Conservation (phyloP, 2,329 filamentous ascomycete species). For the Escovopsis sp. region DNA sequence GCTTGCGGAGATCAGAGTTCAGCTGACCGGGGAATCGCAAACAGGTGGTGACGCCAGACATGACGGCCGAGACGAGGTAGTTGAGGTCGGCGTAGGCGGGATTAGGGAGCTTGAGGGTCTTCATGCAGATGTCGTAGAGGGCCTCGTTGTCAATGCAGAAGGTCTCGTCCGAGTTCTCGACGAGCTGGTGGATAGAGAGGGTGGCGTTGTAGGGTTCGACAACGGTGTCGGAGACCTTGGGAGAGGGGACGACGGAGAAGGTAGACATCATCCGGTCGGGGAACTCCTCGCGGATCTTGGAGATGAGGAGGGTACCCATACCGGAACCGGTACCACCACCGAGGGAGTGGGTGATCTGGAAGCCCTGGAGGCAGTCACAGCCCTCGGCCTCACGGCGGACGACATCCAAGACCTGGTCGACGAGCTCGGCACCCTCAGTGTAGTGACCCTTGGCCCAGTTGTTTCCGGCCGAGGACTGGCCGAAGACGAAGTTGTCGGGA, state of each 20-base stretch:
- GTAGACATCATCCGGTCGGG: conserved; percentile 99
- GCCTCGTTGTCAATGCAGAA: conserved; percentile 99
- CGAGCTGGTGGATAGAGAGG: conserved; percentile 95
- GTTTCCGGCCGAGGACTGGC: conserved; percentile 98
- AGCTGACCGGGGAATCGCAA: conserved; percentile 99
- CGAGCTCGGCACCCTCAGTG: conserved; percentile 97
- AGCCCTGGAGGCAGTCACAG: conserved; percentile 98
- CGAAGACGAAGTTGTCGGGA: conserved; percentile 99
- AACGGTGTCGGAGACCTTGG: conserved; percentile 98
- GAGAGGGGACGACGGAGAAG: conserved; percentile 96
- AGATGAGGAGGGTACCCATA: conserved; percentile 99
- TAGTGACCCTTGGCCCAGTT: conserved; percentile 99
- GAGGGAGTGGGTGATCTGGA: conserved; percentile 99
- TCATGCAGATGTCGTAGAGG: conserved; percentile 99
- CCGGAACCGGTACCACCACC: conserved; percentile 99
- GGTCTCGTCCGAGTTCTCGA: conserved; percentile 99
- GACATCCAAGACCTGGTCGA: conserved; percentile 95
- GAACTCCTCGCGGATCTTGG: conserved; percentile 99
- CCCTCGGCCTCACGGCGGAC: conserved; percentile 97
- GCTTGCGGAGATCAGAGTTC: conserved; percentile 98
- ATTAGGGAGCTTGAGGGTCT: conserved; percentile 96
- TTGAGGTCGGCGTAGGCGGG: conserved; percentile 98
- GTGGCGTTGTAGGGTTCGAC: conserved; percentile 99
- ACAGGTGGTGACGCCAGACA: conserved; percentile 98
- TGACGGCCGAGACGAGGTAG: conserved; percentile 98